These are phyloP conservation scores for Exophiala xenobiotica DNA, from an alignment of 2,329 filamentous ascomycete species.

Conservation along the genomic window DNA sequence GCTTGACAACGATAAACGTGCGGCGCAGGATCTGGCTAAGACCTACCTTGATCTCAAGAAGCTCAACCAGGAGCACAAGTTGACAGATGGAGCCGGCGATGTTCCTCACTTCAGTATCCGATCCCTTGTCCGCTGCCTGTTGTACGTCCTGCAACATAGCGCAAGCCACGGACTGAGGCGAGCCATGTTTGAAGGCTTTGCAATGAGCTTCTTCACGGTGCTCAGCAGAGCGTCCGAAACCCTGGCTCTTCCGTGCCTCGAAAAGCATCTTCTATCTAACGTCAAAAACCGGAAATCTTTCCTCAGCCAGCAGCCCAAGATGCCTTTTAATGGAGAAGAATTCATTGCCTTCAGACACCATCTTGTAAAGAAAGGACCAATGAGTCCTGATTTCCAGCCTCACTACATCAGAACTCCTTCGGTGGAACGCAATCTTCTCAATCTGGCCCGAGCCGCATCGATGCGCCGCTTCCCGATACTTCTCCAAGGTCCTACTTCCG, in stretches of 20 bases:
- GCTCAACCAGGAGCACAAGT: slow-evolving; percentile 73
- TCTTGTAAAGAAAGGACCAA: slow-evolving; percentile 78
- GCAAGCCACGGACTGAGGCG: slow-evolving; percentile 80
- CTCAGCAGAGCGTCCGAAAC: slow-evolving; percentile 79
- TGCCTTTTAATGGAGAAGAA: slow-evolving; percentile 70
- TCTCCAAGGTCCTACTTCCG: slow-evolving; percentile 93
- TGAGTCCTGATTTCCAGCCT: slow-evolving; percentile 66
- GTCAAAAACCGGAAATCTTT: slow-evolving; percentile 69
- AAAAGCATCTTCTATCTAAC: slow-evolving; percentile 73
- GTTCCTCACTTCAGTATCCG: slow-evolving; percentile 95
- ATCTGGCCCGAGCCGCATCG: slow-evolving; percentile 88
- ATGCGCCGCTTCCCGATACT: slow-evolving; percentile 90
- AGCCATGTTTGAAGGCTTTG: slow-evolving; percentile 90
- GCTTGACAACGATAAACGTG: slow-evolving; percentile 68
- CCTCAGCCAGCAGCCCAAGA: slow-evolving; percentile 73
- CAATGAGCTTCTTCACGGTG: slow-evolving; percentile 95
- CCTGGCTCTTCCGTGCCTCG: slow-evolving; percentile 74
- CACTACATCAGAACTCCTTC: slow-evolving; percentile 98
- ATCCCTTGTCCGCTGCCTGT: slow-evolving; percentile 84
- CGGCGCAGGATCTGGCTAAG: slow-evolving; percentile 76
- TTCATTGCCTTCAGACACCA: slow-evolving; percentile 89
- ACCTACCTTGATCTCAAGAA: slow-evolving; percentile 87
- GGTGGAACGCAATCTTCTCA: slow-evolving; percentile 90
- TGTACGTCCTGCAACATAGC: slow-evolving; percentile 82
- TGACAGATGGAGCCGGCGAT: slow-evolving; percentile 94